phyloP scores from a whole-genome alignment of 257 asterid genomes.

The Penstemon davidsonii region DNA sequence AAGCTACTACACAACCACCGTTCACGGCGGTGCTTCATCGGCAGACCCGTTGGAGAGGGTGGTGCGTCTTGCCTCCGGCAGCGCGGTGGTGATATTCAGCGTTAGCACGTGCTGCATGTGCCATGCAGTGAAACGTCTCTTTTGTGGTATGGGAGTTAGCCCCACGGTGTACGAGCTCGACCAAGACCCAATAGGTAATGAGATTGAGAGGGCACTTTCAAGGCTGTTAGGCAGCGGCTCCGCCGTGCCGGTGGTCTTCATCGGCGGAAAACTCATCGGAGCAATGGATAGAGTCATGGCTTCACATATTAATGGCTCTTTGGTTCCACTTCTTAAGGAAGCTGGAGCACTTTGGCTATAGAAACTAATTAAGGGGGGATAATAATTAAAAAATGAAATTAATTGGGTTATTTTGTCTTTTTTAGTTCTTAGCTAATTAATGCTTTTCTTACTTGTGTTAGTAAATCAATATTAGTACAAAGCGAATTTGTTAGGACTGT shows the following conservation, averaged over 20 bases:
- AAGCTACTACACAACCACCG: slow-evolving; percentile 29
- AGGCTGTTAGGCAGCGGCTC: slow-evolving; percentile 41
- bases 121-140: slow-evolving; percentile 56
- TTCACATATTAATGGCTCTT: slow-evolving; percentile 48
- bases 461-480: too few relatives aligned
- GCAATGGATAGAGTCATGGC: slow-evolving; percentile 65
- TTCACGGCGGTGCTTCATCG: slow-evolving; percentile 11
- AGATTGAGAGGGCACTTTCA: slow-evolving; percentile 44
- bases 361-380: too few relatives aligned
- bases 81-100: slow-evolving; percentile 62
- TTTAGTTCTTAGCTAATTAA: too few relatives aligned
- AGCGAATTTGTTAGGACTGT: too few relatives aligned
- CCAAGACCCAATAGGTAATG: slow-evolving; percentile 47
- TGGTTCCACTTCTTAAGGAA: slow-evolving; percentile 60
- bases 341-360: slow-evolving; percentile 69
- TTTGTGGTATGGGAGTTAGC: slow-evolving; percentile 62
- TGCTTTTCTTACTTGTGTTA: too few relatives aligned
- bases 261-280: slow-evolving; percentile 62
- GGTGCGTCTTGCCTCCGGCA: slow-evolving; percentile 45
- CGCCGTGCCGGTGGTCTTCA: slow-evolving; percentile 55
- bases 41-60: slow-evolving; percentile 38
- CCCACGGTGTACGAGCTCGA: slow-evolving; percentile 59
- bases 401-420: too few relatives aligned
- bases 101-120: slow-evolving; percentile 65
- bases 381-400: too few relatives aligned